Percentiles rank a stretch among this genome's conserved stretches.
Conservation (phyloP, 2,329 filamentous ascomycete genomes). For the Torrubiellomyces zombiae region DNA sequence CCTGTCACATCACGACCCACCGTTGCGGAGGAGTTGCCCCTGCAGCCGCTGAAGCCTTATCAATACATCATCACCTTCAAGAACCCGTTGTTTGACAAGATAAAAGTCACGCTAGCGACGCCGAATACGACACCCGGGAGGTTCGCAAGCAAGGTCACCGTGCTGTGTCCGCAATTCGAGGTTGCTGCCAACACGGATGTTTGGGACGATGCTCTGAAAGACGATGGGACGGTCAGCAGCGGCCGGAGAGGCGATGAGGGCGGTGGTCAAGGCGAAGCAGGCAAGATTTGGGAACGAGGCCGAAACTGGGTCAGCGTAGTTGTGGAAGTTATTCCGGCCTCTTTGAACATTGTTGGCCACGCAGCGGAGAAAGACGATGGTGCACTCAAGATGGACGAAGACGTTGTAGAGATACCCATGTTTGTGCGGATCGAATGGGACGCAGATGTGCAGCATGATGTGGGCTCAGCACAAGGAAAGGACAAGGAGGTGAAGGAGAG, state of each 20-base stretch:
- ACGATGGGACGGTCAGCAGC: constrained; percentile 22
- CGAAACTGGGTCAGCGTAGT: constrained; percentile 93
- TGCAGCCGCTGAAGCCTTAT: constrained; percentile 41
- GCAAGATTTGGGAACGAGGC: constrained; percentile 91
- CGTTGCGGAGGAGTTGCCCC: constrained; percentile 15
- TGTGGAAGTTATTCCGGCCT: constrained; percentile 66
- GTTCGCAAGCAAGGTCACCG: constrained; percentile 66
- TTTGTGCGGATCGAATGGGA: constrained; percentile 91
- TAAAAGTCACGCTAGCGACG: constrained; percentile 76
- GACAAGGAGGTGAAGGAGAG: constrained; percentile 55
- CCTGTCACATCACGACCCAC: constrained; percentile 18
- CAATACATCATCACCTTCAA: constrained; percentile 83
- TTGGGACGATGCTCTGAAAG: constrained; percentile 75
- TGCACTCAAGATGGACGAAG: constrained; percentile 41
- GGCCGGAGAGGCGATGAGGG: constrained; percentile 23
- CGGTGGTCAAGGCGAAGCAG: constrained; percentile 52
- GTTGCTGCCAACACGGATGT: constrained; percentile 80
- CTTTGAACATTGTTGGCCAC: constrained; percentile 19
- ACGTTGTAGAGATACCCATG: constrained; percentile 74
- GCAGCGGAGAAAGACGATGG: constrained; percentile 23
- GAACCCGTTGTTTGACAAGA: constrained; percentile 84
- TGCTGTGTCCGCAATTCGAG: constrained; percentile 87
- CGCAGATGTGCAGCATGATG: constrained; percentile 48
- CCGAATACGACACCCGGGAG: constrained; percentile 63
- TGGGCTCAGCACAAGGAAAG: constrained; percentile 33